A percentile compares a stretch with the other conserved stretches of the same genome.
Conservation (phyloP, 164 flowering plant species). For the Hamamelis virginiana region DNA sequence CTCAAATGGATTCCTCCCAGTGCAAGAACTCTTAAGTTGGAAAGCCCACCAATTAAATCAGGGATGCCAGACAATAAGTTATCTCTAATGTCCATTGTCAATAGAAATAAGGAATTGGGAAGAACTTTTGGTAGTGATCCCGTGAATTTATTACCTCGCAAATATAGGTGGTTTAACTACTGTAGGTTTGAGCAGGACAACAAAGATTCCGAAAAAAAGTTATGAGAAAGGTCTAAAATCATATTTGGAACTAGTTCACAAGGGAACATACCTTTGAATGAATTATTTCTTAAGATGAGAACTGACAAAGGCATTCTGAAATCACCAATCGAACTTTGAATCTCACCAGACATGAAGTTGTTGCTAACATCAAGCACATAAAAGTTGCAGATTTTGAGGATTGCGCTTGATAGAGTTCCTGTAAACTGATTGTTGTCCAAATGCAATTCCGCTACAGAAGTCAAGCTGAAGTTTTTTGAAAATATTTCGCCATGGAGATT, state of each 20-base stretch:
- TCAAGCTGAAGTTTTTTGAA: background rate
- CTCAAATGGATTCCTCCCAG: constrained; percentile 1
- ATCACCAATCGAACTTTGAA: background rate
- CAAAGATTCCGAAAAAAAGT: background rate
- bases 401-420: background rate
- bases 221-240: background rate
- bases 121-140: background rate
- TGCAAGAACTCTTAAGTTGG: constrained; percentile 2
- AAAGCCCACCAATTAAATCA: background rate
- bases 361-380: background rate
- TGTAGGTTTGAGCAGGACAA: background rate
- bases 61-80: constrained; percentile 7
- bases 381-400: background rate
- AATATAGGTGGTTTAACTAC: background rate
- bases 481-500: background rate
- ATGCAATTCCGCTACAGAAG: background rate
- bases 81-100: background rate
- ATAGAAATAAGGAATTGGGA: background rate
- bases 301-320: background rate
- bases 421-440: background rate
- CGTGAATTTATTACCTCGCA: background rate
- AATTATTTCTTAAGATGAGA: background rate
- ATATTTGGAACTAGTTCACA: background rate
- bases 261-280: background rate
- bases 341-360: background rate